These are phyloP conservation scores for Cryoendolithus antarcticus DNA, from an alignment of 2,329 filamentous ascomycete species.

Conservation along the genomic window DNA sequence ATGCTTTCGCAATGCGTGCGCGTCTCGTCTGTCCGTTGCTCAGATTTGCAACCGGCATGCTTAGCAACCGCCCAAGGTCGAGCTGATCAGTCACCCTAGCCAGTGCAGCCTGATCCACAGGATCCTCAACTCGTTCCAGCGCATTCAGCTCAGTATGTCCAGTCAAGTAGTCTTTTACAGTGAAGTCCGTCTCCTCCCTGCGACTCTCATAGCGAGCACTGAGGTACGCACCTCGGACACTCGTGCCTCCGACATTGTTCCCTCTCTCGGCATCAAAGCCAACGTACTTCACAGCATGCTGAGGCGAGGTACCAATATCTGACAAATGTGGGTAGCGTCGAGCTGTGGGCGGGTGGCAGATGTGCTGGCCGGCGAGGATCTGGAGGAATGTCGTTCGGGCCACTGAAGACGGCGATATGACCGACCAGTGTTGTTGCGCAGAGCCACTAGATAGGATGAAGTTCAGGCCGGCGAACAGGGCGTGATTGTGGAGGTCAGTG, in stretches of 20 bases:
- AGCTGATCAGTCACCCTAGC: conserved; percentile 57
- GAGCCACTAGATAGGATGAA: conserved; percentile 44
- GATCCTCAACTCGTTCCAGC: conserved; percentile 36
- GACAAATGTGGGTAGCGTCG: conserved; percentile 70
- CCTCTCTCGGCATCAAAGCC: conserved; percentile 70
- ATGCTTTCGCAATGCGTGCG: conserved; percentile 74
- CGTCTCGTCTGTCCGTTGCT: conserved; percentile 88
- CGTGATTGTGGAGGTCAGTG: conserved; percentile 45
- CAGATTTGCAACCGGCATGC: conserved; percentile 75
- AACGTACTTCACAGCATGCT: conserved; percentile 70
- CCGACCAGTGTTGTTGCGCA: conserved; percentile 57
- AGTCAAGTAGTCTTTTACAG: conserved; percentile 64
- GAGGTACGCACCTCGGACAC: conserved; percentile 63
- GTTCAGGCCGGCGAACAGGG: conserved; percentile 59
- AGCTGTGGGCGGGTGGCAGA: conserved; percentile 63
- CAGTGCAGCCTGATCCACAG: conserved; percentile 39
- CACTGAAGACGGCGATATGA: conserved; percentile 66
- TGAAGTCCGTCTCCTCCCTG: conserved; percentile 78
- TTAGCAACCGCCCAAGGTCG: conserved; percentile 53
- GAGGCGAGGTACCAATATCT: conserved; percentile 42
- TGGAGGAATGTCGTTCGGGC: conserved; percentile 77
- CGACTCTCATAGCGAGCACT: conserved; percentile 83
- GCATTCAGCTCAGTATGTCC: conserved; percentile 78
- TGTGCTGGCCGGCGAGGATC: conserved; percentile 59
- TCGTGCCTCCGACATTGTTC: conserved; percentile 38